Base-by-base conservation (phyloP, 768 basidiomycete species). In the Leccinum variicolor region DNA sequence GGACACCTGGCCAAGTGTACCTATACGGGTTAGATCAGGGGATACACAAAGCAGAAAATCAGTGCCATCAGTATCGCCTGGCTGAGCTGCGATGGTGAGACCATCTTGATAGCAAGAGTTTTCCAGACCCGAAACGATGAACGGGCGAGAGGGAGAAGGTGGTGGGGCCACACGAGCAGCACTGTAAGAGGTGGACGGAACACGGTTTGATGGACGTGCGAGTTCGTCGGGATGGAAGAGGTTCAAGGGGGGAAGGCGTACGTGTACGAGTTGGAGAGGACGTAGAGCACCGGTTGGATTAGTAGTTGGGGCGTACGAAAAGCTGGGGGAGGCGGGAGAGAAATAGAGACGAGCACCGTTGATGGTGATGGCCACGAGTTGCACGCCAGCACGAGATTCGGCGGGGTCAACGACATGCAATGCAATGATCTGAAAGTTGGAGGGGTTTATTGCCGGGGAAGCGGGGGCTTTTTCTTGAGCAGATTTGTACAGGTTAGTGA, bases 341-440 rank as follows among this genome's bases (percentile, higher is more conserved):
- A 97, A 93, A 76, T 92, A 98, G 1, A 96, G 77, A 51, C 95
- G 85, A 3, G 89, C 83, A 13, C 92, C 94, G 52, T 87, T 94
- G 28, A 80, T 77, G 23, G 94, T 93, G 49, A 95, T 74, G 2
- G 89, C 93, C 50, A 97, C 77, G 10, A 98, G 79, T 56, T 92
- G 90, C 13, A 90, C 74, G 14, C 83, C 84, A 25, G 81, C 74
- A 15, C 84, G 85, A 26, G 90, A 87, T 69, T 92, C 90, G 13
- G 78, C 72, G 10, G 79, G 79, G 41, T 83, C 79, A 36, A 96
- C 73, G 25, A 86, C 79, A 68, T 94, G 89, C 47, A 96, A 70
- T 23, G 81, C 76, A 29, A 86, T 76, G 56, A 96, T 82, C 54
- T 82, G 79, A 67, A 94, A 93, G 52, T 76, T 80, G 64, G 87